Evolutionary conservation across 306 rosid species (phyloP).

Genomic region (Dalbergia cochinchinensis): DNA sequence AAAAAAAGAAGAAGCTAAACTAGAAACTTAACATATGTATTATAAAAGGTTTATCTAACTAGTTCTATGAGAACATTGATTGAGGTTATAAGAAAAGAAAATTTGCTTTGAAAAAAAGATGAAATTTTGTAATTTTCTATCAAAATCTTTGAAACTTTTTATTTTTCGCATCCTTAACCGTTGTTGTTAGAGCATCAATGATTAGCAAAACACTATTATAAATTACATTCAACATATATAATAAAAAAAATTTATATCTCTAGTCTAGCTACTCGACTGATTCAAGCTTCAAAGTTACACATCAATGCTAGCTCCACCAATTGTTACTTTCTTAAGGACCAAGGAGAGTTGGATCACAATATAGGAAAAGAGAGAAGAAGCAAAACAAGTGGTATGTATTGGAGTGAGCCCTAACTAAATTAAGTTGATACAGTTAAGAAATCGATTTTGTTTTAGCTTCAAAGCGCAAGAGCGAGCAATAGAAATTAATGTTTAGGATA

Average conservation of each 20-base stretch:
- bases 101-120: too few relatives aligned
- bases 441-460: conserved; percentile 11
- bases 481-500: conserved; percentile 14
- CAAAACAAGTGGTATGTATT: not conserved
- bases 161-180: too few relatives aligned
- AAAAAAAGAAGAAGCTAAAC: not conserved
- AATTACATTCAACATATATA: not conserved
- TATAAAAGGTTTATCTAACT: too few relatives aligned
- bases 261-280: not conserved
- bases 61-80: too few relatives aligned
- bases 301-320: not conserved
- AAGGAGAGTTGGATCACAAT: not conserved
- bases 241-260: not conserved
- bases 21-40: not conserved
- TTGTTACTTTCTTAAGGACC: not conserved
- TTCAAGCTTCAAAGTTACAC: not conserved
- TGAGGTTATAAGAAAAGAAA: too few relatives aligned
- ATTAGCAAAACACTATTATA: too few relatives aligned
- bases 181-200: too few relatives aligned
- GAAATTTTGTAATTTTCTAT: too few relatives aligned
- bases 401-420: not conserved
- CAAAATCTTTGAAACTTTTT: too few relatives aligned
- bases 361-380: not conserved
- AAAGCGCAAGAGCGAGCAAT: not conserved
- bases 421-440: not conserved